Evolutionary conservation across 352 stramenopile species (phyloP).

Genomic region (Globisporangium cystogenes): DNA sequence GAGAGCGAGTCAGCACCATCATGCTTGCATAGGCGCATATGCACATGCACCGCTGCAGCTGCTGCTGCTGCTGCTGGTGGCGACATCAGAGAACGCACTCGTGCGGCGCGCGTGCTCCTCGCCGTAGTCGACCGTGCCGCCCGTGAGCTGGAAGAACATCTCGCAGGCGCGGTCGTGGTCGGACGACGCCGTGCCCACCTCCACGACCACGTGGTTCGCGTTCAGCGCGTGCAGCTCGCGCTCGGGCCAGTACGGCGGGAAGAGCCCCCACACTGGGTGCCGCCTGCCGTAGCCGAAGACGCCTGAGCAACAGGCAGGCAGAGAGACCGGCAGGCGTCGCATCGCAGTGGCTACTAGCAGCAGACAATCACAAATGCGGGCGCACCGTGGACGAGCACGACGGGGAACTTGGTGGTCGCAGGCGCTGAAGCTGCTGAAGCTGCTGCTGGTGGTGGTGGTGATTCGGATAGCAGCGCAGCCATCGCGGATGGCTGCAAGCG

Average conservation of each 20-base stretch:
- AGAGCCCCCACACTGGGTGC: constrained; percentile 36
- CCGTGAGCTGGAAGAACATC: constrained; percentile 56
- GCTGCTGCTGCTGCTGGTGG: no score
- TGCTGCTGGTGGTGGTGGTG: constrained; percentile 3
- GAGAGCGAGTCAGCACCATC: no score
- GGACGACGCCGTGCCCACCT: constrained; percentile 54
- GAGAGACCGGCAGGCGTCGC: no score
- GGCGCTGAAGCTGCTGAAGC: constrained; percentile 2
- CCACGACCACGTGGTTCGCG: constrained; percentile 51
- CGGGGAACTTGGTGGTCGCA: constrained; percentile 20
- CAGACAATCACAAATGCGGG: no score
- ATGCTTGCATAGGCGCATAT: no score
- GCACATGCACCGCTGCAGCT: no score
- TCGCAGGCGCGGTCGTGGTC: constrained; percentile 69
- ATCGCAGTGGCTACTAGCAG: no score
- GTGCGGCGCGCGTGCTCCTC: constrained; percentile 27
- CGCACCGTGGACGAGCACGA: constrained; percentile 61
- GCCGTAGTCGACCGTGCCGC: constrained; percentile 58
- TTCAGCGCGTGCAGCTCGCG: constrained; percentile 33
- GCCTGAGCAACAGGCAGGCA: constrained; percentile 14
- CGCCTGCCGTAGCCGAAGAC: constrained; percentile 52
- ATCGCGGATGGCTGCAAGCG: no score
- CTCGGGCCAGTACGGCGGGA: constrained; percentile 56
- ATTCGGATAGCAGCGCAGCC: no score
- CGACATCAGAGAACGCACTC: not conserved